A percentile compares a stretch with the other conserved stretches of the same genome.
Evolutionary conservation across 345 rosid species (phyloP).

Genomic region (Microcos paniculata): DNA sequence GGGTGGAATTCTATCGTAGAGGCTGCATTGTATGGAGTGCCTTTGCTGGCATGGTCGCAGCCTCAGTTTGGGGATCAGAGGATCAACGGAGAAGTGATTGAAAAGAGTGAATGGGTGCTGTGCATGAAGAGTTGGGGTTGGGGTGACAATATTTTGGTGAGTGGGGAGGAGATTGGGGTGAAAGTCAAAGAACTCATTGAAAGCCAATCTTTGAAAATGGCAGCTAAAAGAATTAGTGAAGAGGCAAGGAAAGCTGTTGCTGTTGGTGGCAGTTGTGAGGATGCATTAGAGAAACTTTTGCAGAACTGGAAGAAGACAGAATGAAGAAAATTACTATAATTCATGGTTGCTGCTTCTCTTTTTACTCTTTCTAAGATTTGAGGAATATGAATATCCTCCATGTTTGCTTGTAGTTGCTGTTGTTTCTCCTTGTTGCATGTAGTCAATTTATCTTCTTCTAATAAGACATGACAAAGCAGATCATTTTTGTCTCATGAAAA

Average conservation of each 20-base stretch:
- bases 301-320: neutral
- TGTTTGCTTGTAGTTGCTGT: neutral
- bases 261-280: slow-evolving; percentile 28
- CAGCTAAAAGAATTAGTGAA: slow-evolving; percentile 19
- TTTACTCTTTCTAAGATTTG: no score
- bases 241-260: slow-evolving; percentile 31
- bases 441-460: no score
- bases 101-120: slow-evolving; percentile 27
- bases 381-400: no score
- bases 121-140: slow-evolving; percentile 30
- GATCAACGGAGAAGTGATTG: slow-evolving; percentile 30
- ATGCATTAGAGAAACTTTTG: neutral
- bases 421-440: neutral
- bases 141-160: slow-evolving; percentile 20
- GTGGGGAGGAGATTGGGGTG: slow-evolving; percentile 34
- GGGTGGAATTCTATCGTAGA: slow-evolving; percentile 48
- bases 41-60: slow-evolving; percentile 37
- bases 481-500: no score
- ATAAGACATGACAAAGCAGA: no score
- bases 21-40: slow-evolving; percentile 35
- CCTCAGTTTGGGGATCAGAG: slow-evolving; percentile 35
- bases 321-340: no score
- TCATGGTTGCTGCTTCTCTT: no score
- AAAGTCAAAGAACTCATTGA: slow-evolving; percentile 31
- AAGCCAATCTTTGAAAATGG: slow-evolving; percentile 17